These are phyloP conservation scores for Cercospora nicotianae DNA, from an alignment of 2,329 filamentous ascomycete genomes.

Conservation along the genomic window DNA sequence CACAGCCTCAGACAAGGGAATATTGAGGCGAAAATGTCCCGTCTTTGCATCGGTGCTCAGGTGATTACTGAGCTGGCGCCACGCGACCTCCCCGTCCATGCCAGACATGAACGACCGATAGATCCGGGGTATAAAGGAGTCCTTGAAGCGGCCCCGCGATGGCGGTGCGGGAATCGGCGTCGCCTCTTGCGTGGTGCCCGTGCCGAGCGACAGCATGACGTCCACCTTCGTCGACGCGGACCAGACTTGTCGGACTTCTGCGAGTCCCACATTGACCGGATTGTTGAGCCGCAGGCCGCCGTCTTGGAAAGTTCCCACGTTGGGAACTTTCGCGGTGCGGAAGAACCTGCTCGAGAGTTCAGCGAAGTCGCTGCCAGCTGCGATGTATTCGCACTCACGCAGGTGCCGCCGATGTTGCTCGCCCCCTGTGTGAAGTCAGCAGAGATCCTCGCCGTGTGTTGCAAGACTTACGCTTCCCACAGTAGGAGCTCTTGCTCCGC, in stretches of 20 bases:
- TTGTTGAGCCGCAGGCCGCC: background rate
- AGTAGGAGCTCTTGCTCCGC: background rate
- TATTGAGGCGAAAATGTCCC: background rate
- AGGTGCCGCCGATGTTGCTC: background rate
- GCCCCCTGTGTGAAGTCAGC: background rate
- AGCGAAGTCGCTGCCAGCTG: background rate
- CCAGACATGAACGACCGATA: background rate
- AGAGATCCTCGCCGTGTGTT: background rate
- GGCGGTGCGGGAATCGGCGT: background rate
- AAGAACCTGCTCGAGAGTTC: background rate
- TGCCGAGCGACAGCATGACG: background rate
- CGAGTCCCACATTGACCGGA: background rate
- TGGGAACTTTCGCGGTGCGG: background rate
- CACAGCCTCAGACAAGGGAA: background rate
- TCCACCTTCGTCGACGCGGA: background rate
- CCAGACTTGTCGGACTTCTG: background rate
- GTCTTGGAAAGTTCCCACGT: background rate
- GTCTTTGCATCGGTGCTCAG: background rate
- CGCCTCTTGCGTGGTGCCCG: background rate
- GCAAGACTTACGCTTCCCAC: background rate
- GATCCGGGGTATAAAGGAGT: background rate
- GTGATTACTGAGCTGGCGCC: background rate
- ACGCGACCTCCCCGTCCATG: background rate
- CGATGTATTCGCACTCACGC: background rate
- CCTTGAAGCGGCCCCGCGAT: background rate